Evolutionary conservation across 768 basidiomycete genomes (phyloP), one percentile per base, ranked within the genome.

Genomic region (Tulasnella sp.): DNA sequence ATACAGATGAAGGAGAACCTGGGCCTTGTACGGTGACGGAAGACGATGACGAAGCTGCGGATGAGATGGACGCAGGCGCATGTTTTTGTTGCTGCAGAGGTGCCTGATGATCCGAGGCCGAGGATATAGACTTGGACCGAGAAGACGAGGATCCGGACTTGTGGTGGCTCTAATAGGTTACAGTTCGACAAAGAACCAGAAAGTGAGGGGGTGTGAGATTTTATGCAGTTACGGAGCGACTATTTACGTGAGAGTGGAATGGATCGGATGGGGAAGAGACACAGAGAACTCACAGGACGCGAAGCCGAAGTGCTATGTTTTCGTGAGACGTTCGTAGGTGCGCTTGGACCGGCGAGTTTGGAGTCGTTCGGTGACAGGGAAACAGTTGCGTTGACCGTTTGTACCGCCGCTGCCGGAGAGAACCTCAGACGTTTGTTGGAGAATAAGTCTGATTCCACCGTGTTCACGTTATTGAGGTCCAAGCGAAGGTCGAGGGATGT

Each of bases 41-140:
- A 42, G 54, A 63, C 4, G 45, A 19, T 24, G 52, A 26, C 27
- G 34, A 54, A 45, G 55, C 59, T 61, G 38, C 47, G 44, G 42
- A 53, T 30, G 10, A 38, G 34, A 66, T 45, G 56, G 61, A 4
- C 68, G 70, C 58, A 67, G 65, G 45, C 74, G 72, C 63, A 27
- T 1, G 61, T 51, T 19, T 32, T 29, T 21, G 60, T 62, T 10
- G 63, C 49, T 32, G 59, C 55, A 4, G 65, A 63, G 0, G 29
- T 19, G 47, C 19, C 13, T 26, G 17, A 24, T 17, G 30, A 8
- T 27, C 58, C 21, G n/a, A 27, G 44, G 27, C 17, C n/a, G 50
- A 26, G 50, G 58, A 44, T 59, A 24, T 19, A 19, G 51, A 27
- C 45, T 27, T 48, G 19, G 26, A 21, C 45, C 45, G 45, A 19